Conservation (phyloP, 495 filamentous ascomycete species). For the Penicillium bovifimosum region DNA sequence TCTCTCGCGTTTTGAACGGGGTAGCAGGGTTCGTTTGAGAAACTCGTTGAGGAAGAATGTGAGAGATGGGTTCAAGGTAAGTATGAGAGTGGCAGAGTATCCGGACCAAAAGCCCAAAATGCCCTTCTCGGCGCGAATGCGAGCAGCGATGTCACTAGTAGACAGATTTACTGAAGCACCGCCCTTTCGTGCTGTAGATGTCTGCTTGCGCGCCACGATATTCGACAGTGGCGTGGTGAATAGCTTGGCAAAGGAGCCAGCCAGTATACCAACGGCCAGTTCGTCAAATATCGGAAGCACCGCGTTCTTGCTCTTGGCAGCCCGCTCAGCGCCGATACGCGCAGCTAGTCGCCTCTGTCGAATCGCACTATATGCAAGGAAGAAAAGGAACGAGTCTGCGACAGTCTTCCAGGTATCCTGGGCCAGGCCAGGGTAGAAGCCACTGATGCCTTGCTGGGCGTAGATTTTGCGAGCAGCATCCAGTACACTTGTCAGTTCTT, state of each 20-base stretch:
- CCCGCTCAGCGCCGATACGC: conserved; percentile 24
- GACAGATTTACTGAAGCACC: conserved; percentile 3
- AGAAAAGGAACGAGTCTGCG: conserved; percentile 77
- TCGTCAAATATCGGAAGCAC: conserved; percentile 65
- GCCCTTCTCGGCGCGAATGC: conserved; percentile 67
- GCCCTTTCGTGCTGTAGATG: conserved; percentile 45
- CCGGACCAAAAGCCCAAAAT: conserved; percentile 82
- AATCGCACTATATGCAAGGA: conserved; percentile 71
- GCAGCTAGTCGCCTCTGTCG: conserved; percentile 55
- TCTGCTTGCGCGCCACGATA: conserved; percentile 79
- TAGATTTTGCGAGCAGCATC: conserved; percentile 74
- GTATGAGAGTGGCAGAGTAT: conserved; percentile 71
- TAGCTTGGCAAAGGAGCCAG: conserved; percentile 70
- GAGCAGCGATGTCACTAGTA: conserved; percentile 54
- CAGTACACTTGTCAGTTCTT: conserved; percentile 47
- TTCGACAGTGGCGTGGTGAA: conserved; percentile 80
- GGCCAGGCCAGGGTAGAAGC: conserved; percentile 70
- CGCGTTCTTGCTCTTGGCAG: conserved; percentile 38
- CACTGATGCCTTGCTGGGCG: conserved; percentile 56
- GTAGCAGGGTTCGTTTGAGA: conserved; percentile 55
- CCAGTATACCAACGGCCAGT: conserved; percentile 67
- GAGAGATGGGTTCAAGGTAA: conserved; percentile 81
- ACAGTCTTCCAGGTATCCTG: conserved; percentile 70
- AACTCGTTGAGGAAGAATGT: conserved; percentile 79
- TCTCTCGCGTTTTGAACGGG: conserved; percentile 43